phyloP scores from a whole-genome alignment of 768 basidiomycete species.

The Leccinum disarticulatum region DNA sequence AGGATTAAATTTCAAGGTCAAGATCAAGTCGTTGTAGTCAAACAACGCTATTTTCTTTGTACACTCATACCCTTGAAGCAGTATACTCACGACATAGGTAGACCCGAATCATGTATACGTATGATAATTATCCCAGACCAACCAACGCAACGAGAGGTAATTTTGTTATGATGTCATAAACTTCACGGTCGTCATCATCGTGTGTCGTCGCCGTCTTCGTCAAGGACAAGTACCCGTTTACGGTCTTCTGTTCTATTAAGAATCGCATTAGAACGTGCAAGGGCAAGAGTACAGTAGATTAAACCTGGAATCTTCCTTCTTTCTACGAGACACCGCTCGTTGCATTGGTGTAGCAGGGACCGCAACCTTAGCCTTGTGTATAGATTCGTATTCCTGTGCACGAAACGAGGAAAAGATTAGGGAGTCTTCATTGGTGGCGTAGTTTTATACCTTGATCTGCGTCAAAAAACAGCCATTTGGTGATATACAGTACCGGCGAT shows the following conservation, averaged over 20 bases:
- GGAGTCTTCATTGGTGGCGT: background rate
- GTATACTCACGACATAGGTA: slow-evolving; percentile 18
- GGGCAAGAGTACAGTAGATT: background rate
- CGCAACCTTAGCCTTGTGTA: slow-evolving; percentile 77
- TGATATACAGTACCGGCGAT: slow-evolving; percentile 89
- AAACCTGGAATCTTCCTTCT: slow-evolving; percentile 57
- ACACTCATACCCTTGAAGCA: slow-evolving; percentile 15
- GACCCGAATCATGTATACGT: slow-evolving; percentile 24
- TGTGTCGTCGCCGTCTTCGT: slow-evolving; percentile 32
- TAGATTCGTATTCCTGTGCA: slow-evolving; percentile 85
- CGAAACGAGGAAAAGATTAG: slow-evolving; percentile 3
- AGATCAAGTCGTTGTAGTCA: slow-evolving; percentile 70
- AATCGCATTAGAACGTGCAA: background rate
- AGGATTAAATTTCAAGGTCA: slow-evolving; percentile 61
- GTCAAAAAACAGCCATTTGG: slow-evolving; percentile 90
- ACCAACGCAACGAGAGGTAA: background rate
- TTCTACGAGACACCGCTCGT: slow-evolving; percentile 54
- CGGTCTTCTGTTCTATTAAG: slow-evolving; percentile 41
- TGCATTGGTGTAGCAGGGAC: slow-evolving; percentile 47
- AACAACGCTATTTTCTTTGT: background rate
- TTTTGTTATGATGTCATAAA: slow-evolving; percentile 12
- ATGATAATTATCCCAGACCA: slow-evolving; percentile 20
- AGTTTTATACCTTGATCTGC: slow-evolving; percentile 73
- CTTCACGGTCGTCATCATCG: slow-evolving; percentile 34
- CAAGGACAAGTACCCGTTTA: slow-evolving; percentile 41